Evolutionary conservation across 208 protist genomes (phyloP), one percentile per base, ranked within the genome.

Genomic region (Trypanosoma boissoni): DNA sequence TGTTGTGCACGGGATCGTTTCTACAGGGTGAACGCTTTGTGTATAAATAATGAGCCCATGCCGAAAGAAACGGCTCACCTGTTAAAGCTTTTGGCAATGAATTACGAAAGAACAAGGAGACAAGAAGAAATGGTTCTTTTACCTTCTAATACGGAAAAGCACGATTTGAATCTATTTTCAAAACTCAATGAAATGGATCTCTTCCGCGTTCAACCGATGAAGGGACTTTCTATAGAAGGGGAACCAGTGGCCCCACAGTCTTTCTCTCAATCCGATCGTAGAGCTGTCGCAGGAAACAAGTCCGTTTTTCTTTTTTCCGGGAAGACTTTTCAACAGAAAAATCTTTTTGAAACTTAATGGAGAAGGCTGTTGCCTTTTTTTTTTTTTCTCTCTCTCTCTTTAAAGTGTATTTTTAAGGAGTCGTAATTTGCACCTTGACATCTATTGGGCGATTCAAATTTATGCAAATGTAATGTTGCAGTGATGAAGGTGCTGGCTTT

Each of bases 11-110:
- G 78, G 10, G 86, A 93, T 41, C 80, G 80, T 24, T 91, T 78
- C 56, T 93, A 93, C 64, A 79, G 86, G 54, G 80, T 87, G n/a
- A 70, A 87, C 29, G 75, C 76, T 1, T 43, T 90, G 9, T 93
- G 86, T 73, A 82, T 93, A 58, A 93, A 93, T 68, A 83, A 93
- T 41, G 86, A 93, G 52, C 62, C 58, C 34, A 84, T 91, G 62
- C 70, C 72, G 23, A 36, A 57, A 44, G 61, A 78, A 27, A 68
- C 53, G 23, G 64, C 49, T 16, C 82, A 81, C 39, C 65, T 92
- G 12, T 69, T 92, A 48, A 66, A 62, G 18, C 41, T 75, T 16
- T 64, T 92, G 10, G 67, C 69, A 12, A 16, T 12, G 1, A 74
- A 76, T 61, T 74, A 84, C 41, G 59, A 74, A 46, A 32, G 34